Base-by-base conservation (phyloP, 495 filamentous ascomycete genomes). In the Xylona heveae region DNA sequence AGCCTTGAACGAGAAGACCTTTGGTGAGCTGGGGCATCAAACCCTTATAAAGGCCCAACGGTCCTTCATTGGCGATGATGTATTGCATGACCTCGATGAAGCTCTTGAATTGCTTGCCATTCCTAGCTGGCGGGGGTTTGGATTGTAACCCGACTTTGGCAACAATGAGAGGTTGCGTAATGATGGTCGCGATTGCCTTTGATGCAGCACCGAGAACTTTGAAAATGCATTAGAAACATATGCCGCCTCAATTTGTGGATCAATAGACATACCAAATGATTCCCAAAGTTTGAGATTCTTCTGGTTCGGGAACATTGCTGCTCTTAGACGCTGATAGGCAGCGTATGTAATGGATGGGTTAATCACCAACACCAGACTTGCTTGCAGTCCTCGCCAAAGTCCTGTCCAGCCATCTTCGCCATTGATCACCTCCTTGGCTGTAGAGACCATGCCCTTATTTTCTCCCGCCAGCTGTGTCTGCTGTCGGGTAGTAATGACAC, bases 341-440 rank as follows among this genome's bases (percentile, higher is more conserved):
- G 88, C 88, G 42, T 99, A 99, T 19, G 88, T 99, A 53, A 99
- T 99, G 7, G 83, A 79, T 21, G 88, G 88, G 48, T 99, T 99
- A 35, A 93, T 71, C 3, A 99, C 90, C 32, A 99, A 58, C 14
- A 99, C 88, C 53, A 99, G 65, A 50, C 84, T 93, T 22, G 90
- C 88, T 57, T 94, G 95, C 38, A 99, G 48, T 0, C 88, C 88
- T 49, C 88, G 69, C 88, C 88, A 99, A 19, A 99, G 61, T 4
- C 88, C 88, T 26, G 62, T 62, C 52, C 74, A 71, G 16, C 88
- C 88, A 55, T 99, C 90, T 42, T 94, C 85, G 41, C 81, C 73
- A 24, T 82, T 54, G 19, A 94, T 61, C 12, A 99, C 81, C 48
- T 99, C 90, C 31, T 60, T 68, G 6, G 73, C 88, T 6, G 88